These are phyloP conservation scores for Moniliophthora roreri DNA, from an alignment of 1,284 basidiomycete species.

Conservation along the genomic window DNA sequence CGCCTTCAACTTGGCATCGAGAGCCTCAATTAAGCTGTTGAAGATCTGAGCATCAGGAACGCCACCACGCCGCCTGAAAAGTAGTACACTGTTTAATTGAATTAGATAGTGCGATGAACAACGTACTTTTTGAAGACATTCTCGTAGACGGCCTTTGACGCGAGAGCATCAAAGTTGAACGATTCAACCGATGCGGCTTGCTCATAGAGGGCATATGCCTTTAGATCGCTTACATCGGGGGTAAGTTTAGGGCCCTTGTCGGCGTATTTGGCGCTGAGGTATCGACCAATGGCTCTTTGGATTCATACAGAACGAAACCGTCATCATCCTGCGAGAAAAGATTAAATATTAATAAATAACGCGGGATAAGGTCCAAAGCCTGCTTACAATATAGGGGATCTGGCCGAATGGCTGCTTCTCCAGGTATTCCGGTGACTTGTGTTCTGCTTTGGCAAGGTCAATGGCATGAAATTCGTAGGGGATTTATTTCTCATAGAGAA, in stretches of 20 bases:
- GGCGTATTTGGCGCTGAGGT: constrained; percentile 30
- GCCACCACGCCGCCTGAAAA: constrained; percentile 12
- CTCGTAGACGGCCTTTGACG: constrained; percentile 33
- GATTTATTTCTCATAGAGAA: constrained; percentile 49
- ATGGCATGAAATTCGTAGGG: constrained; percentile 45
- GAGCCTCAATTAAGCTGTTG: constrained; percentile 21
- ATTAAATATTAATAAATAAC: neutral
- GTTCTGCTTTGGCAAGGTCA: constrained; percentile 7
- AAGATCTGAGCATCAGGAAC: constrained; percentile 25
- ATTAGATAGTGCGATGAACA: neutral
- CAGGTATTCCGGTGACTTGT: constrained; percentile 23
- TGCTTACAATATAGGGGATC: constrained; percentile 46
- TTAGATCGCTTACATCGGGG: constrained; percentile 21
- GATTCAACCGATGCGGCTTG: constrained; percentile 45
- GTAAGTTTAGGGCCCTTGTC: constrained; percentile 27
- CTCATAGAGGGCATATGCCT: constrained; percentile 41
- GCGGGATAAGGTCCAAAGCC: neutral
- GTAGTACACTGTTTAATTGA: neutral
- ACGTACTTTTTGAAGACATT: constrained; percentile 34
- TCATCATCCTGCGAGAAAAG: constrained; percentile 35
- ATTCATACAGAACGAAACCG: constrained; percentile 36
- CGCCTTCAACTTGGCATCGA: constrained; percentile 32
- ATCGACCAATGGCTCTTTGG: constrained; percentile 35
- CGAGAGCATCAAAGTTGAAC: constrained; percentile 41
- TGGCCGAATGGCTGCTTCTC: constrained; percentile 52